A percentile compares a stretch with the other conserved stretches of the same genome.
Evolutionary conservation across 2,329 filamentous ascomycete genomes (phyloP).

Genomic region (Cyphellophora attinorum): DNA sequence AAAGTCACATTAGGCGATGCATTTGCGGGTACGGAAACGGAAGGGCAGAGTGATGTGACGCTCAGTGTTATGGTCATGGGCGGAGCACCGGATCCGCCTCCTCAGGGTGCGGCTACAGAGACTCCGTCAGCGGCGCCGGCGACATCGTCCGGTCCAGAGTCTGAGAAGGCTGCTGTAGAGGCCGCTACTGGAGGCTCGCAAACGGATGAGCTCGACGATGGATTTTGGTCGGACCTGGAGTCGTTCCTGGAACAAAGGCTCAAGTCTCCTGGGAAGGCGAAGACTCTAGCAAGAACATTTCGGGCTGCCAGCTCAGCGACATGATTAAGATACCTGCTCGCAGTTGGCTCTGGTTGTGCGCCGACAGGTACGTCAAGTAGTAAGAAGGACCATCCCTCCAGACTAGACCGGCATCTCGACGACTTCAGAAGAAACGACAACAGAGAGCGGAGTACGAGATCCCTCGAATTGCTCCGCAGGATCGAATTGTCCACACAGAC

Average conservation of each 20-base stretch:
- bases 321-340: too few species aligned
- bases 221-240: slow-evolving; percentile 80
- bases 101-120: slow-evolving; percentile 6
- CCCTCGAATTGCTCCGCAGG: too few species aligned
- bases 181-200: slow-evolving; percentile 29
- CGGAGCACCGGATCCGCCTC: slow-evolving; percentile 40
- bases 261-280: slow-evolving; percentile 58
- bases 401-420: too few species aligned
- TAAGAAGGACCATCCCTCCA: too few species aligned
- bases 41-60: slow-evolving; percentile 45
- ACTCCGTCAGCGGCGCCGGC: slow-evolving; percentile 7
- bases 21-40: slow-evolving; percentile 41
- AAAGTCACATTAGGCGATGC: slow-evolving; percentile 71
- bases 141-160: slow-evolving; percentile 6
- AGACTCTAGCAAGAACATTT: slow-evolving; percentile 58
- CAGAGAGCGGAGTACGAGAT: too few species aligned
- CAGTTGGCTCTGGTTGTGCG: too few species aligned
- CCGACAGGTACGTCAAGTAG: too few species aligned
- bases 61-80: slow-evolving; percentile 84
- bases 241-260: slow-evolving; percentile 72
- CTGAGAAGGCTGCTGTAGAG: slow-evolving; percentile 15
- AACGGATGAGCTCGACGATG: too few species aligned
- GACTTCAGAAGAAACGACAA: too few species aligned
- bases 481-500: too few species aligned
- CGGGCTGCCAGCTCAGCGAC: too few species aligned